Percentiles rank a stretch among this genome's conserved stretches.
phyloP scores from a whole-genome alignment of 306 rosid species.

The Glycine soja region DNA sequence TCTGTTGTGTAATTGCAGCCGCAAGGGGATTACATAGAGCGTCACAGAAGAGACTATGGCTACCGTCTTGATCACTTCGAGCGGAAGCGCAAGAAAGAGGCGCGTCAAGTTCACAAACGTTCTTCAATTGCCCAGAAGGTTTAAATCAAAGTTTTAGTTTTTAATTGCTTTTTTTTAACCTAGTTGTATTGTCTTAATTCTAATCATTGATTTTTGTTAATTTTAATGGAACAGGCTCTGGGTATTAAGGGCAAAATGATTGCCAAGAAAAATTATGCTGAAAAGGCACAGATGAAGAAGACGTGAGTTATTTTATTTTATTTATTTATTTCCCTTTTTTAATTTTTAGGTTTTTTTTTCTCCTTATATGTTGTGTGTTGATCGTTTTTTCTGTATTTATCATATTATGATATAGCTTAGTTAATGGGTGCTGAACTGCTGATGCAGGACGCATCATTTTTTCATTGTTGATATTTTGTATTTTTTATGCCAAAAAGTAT shows the following conservation, averaged over 20 bases:
- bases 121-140: conserved; percentile 90
- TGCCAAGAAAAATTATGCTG: conserved; percentile 86
- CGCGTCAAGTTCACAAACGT: conserved; percentile 84
- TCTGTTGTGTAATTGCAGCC: conserved; percentile 59
- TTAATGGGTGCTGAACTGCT: not conserved
- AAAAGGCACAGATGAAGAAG: conserved; percentile 87
- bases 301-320: conserved; percentile 64
- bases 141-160: too few relatives aligned
- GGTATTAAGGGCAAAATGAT: conserved; percentile 88
- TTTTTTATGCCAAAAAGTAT: not conserved
- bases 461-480: not conserved
- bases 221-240: conserved; percentile 57
- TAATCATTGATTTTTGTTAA: conserved; percentile 12
- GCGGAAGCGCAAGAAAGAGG: conserved; percentile 94
- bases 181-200: not conserved
- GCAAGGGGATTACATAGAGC: conserved; percentile 97
- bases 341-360: not conserved
- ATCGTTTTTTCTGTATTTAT: not conserved
- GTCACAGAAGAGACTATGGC: conserved; percentile 87
- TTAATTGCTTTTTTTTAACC: not conserved
- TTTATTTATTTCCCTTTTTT: not conserved
- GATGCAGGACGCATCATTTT: not conserved
- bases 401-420: not conserved
- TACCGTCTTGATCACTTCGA: conserved; percentile 81
- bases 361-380: not conserved